A percentile compares a stretch with the other conserved stretches of the same genome.
phyloP scores from a whole-genome alignment of 345 rosid genomes.

The Euphorbia pulcherrima region DNA sequence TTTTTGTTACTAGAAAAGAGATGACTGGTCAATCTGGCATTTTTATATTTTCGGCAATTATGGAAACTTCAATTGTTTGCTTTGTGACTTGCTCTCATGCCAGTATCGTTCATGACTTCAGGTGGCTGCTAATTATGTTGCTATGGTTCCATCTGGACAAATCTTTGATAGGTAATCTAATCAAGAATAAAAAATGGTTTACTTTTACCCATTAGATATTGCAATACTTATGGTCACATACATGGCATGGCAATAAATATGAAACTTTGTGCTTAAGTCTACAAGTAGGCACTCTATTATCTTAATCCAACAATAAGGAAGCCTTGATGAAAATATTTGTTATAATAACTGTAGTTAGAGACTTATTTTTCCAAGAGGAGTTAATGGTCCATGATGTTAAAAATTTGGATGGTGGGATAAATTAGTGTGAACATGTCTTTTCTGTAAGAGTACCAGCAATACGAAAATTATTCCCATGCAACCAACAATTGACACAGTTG shows the following conservation, averaged over 20 bases:
- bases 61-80: neutral
- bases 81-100: neutral
- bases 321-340: neutral
- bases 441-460: neutral
- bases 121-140: constrained; percentile 96
- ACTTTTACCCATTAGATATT: neutral
- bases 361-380: neutral
- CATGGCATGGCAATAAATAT: neutral
- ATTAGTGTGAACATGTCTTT: neutral
- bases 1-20: neutral
- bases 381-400: neutral
- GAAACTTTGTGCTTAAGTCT: neutral
- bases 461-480: neutral
- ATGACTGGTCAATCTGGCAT: neutral
- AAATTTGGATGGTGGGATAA: neutral
- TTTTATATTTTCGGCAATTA: neutral
- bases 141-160: constrained; percentile 95
- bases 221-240: neutral
- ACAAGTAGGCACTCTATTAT: neutral
- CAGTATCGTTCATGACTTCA: constrained; percentile 18
- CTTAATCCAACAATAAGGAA: neutral
- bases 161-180: constrained; percentile 72
- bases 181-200: neutral
- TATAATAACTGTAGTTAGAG: neutral
- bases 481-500: neutral